Evolutionary conservation across 148 eudicot genomes (phyloP).

Genomic region (Tetragonia tetragonoides): DNA sequence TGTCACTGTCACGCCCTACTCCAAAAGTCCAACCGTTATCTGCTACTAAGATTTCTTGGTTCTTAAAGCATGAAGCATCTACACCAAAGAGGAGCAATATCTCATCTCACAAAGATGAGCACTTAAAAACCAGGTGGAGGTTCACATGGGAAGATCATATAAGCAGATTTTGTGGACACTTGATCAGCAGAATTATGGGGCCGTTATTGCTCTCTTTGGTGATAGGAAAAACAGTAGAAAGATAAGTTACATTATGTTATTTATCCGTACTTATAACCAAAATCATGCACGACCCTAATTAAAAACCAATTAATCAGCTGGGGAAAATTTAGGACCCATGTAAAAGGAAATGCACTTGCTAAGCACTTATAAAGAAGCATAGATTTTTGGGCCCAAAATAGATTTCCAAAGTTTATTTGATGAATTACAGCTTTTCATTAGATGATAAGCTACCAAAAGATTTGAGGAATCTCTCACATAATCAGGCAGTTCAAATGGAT

Average conservation of each 20-base stretch:
- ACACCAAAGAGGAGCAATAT: slow-evolving; percentile 10
- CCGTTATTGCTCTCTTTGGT: slow-evolving; percentile 9
- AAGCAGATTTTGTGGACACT: slow-evolving; percentile 24
- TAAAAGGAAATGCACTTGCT: slow-evolving; percentile 17
- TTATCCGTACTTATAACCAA: slow-evolving; percentile 17
- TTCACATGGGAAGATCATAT: slow-evolving; percentile 32
- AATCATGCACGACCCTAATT: background rate
- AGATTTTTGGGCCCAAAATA: slow-evolving; percentile 37
- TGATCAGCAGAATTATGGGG: slow-evolving; percentile 20
- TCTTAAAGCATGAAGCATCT: background rate
- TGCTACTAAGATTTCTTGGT: slow-evolving; percentile 17
- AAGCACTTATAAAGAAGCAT: slow-evolving; percentile 32
- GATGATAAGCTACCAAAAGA: background rate
- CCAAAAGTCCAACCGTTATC: slow-evolving; percentile 8
- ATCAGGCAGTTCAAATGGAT: background rate
- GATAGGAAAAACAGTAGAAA: slow-evolving; percentile 16
- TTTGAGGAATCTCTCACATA: background rate
- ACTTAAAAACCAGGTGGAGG: slow-evolving; percentile 24
- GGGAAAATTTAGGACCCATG: slow-evolving; percentile 27
- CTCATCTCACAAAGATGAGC: slow-evolving; percentile 16
- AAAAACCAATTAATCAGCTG: slow-evolving; percentile 7
- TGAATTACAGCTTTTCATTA: slow-evolving; percentile 13
- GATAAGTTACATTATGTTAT: slow-evolving; percentile 3
- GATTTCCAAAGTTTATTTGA: slow-evolving; percentile 28
- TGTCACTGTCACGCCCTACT: slow-evolving; percentile 12